Conservation (phyloP, 768 basidiomycete genomes). For the Holtermannia corniformis region DNA sequence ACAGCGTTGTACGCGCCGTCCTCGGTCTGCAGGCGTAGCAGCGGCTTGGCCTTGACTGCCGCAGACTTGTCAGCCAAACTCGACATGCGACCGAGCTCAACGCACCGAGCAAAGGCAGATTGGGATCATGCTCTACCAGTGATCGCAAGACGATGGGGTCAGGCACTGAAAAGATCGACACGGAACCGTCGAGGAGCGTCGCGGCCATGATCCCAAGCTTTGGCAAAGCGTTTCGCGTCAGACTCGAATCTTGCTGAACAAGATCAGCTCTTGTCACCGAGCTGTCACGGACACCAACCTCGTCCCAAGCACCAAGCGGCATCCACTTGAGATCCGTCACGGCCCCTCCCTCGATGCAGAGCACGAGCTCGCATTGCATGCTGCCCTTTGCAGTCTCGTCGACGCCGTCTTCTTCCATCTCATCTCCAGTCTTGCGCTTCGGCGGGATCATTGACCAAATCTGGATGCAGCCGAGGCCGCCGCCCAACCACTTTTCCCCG, state of each 20-base stretch:
- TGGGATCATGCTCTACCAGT: background rate
- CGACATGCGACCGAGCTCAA: background rate
- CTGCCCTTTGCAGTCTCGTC: slow-evolving; percentile 43
- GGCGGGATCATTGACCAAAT: slow-evolving; percentile 59
- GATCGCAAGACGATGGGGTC: slow-evolving; percentile 53
- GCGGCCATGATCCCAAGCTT: slow-evolving; percentile 79
- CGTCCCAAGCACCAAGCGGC: slow-evolving; percentile 71
- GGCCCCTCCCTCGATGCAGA: slow-evolving; percentile 73
- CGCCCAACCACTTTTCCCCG: slow-evolving; percentile 47
- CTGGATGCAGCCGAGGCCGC: slow-evolving; percentile 63
- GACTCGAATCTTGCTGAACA: slow-evolving; percentile 5
- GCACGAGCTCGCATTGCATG: slow-evolving; percentile 69
- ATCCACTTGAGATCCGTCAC: slow-evolving; percentile 85
- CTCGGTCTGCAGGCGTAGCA: slow-evolving; percentile 62
- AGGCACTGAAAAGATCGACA: slow-evolving; percentile 69
- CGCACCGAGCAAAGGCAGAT: slow-evolving; percentile 50
- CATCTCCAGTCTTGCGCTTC: slow-evolving; percentile 1
- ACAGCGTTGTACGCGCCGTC: slow-evolving; percentile 68
- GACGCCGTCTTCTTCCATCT: slow-evolving; percentile 5
- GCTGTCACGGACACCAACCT: slow-evolving; percentile 40
- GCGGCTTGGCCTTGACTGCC: slow-evolving; percentile 48
- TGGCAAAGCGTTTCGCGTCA: slow-evolving; percentile 5
- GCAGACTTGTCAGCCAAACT: slow-evolving; percentile 20
- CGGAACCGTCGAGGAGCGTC: slow-evolving; percentile 75
- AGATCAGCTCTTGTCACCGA: slow-evolving; percentile 1